Base-by-base conservation (phyloP, 352 stramenopile species). In the Globisporangium emineosum region DNA sequence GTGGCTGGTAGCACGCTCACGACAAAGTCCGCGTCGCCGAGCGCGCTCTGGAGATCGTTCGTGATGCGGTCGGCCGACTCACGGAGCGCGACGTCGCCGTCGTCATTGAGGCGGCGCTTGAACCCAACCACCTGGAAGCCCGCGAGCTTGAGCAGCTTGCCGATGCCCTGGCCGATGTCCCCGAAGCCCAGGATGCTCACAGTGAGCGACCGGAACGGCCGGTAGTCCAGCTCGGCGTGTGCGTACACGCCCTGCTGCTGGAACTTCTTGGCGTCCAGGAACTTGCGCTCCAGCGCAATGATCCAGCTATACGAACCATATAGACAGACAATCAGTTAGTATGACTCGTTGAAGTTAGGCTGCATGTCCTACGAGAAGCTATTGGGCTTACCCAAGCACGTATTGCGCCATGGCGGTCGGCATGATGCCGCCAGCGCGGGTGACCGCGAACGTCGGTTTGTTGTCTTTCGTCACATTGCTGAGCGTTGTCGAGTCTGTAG, bases 1-100 rank as follows among this genome's bases (percentile, higher is more conserved):
- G 90, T 97, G 57, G 84, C 94, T 19, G 90, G 88, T 32, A 97
- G 62, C 23, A 96, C 86, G 55, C 83, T 90, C 37, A 97, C 80
- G 56, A 97, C 67, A 64, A 92, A 93, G 74, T 97, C 90, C 29
- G 75, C 67, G 15, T 65, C 57, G 2, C 54, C 33, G 21, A 91
- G 65, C 21, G 89, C 71, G 9, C 82, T 68, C 27, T 77, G 27
- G 1, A 91, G 62, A 43, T 86, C 69, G 15, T 69, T 78, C 6
- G 77, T 88, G 43, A 88, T 65, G 19, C 64, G 67, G 37, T 88
- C 62, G 0, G 71, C 73, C 6, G 62, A 75, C 42, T 66, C 70
- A 32, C 50, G 12, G 12, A 68, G 62, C 0, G 60, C 1, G 8
- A 37, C 5, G 8, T 56, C 55, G 19, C 77, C 69, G 2, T 57